These are phyloP conservation scores for Aureobasidium zeae DNA, from an alignment of 2,329 filamentous ascomycete species.

Conservation along the genomic window DNA sequence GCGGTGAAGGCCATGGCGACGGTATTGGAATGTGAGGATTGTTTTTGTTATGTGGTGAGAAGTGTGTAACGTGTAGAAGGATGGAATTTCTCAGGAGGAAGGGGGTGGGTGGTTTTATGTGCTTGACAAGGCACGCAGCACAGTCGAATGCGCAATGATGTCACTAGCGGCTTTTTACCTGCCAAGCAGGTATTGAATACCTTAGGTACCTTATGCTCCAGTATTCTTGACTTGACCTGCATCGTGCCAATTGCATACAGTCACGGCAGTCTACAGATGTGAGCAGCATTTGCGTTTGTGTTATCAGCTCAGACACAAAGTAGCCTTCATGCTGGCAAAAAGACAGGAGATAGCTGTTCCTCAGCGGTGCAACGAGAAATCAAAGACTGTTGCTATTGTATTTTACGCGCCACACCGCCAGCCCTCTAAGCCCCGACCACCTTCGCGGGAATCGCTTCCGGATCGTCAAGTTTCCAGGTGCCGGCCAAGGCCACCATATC, in stretches of 20 bases:
- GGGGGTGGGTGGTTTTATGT: neutral
- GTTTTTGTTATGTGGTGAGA: neutral
- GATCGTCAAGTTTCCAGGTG: constrained; percentile 7
- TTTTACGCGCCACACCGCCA: too few relatives aligned
- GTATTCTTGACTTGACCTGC: neutral
- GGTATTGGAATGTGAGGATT: constrained; percentile 14
- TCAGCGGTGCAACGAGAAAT: constrained; percentile 4
- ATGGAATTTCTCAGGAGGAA: neutral
- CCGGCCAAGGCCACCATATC: constrained; percentile 5
- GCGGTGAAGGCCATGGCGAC: constrained; percentile 52
- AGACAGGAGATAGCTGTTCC: neutral
- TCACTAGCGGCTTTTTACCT: neutral
- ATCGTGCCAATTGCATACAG: neutral
- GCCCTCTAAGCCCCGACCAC: neutral
- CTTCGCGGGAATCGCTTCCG: neutral
- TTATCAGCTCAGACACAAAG: neutral
- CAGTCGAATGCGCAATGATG: constrained; percentile 5
- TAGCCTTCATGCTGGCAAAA: neutral
- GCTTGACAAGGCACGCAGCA: neutral
- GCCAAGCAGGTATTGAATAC: neutral
- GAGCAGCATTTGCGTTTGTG: too few relatives aligned
- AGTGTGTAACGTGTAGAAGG: neutral
- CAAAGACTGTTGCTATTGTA: too few relatives aligned
- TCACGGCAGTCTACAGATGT: too few relatives aligned
- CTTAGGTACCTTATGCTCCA: neutral